A percentile compares a stretch with the other conserved stretches of the same genome.
Evolutionary conservation across 306 rosid species (phyloP).

Genomic region (Fagus crenata): DNA sequence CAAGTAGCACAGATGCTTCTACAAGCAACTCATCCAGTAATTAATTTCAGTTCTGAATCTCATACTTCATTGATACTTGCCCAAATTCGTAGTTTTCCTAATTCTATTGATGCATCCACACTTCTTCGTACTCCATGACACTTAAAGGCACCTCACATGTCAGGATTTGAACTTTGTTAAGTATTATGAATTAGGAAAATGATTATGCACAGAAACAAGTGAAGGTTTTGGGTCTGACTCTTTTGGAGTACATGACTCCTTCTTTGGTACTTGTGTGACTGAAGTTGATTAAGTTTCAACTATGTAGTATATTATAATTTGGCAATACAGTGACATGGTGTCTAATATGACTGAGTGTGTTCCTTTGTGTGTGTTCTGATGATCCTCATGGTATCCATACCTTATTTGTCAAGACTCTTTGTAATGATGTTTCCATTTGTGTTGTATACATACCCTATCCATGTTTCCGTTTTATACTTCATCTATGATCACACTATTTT

Average conservation of each 20-base stretch:
- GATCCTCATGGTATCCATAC: neutral
- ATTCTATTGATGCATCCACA: neutral
- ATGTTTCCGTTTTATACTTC: neutral
- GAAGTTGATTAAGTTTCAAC: neutral
- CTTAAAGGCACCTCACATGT: neutral
- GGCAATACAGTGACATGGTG: neutral
- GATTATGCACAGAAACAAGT: neutral
- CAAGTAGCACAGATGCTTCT: neutral
- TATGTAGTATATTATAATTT: too few relatives aligned
- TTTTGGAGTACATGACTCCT: neutral
- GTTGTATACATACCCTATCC: neutral
- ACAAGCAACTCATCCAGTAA: neutral
- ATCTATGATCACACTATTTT: too few relatives aligned
- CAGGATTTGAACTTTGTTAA: neutral
- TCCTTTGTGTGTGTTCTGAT: neutral
- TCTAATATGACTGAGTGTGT: neutral
- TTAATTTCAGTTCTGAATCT: neutral
- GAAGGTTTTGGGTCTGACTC: neutral
- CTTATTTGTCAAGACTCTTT: neutral
- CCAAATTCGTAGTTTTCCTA: neutral
- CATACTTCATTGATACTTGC: neutral
- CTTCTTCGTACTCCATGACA: neutral
- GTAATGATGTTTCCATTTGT: neutral
- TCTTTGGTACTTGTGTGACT: conserved; percentile 1
- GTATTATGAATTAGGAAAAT: neutral